These are phyloP conservation scores for Coniosporium apollinis DNA, from an alignment of 495 filamentous ascomycete species.

Conservation along the genomic window DNA sequence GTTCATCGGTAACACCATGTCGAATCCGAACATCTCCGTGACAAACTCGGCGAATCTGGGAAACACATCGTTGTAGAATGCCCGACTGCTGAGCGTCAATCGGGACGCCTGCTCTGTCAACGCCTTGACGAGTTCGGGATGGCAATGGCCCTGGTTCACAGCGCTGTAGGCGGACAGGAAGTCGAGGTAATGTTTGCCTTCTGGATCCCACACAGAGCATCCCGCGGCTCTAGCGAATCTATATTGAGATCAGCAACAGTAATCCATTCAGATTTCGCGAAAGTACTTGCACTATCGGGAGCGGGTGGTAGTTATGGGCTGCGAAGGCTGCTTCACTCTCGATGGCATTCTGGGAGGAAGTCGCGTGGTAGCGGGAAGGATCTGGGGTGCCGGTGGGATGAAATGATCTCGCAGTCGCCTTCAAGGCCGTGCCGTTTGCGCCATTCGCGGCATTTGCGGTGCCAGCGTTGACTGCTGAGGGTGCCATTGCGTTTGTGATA, in stretches of 20 bases:
- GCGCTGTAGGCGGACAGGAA: slow-evolving; percentile 96
- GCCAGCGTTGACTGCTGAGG: slow-evolving; percentile 29
- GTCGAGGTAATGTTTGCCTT: slow-evolving; percentile 92
- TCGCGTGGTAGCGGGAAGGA: slow-evolving; percentile 51
- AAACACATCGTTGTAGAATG: slow-evolving; percentile 99
- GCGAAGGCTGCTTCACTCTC: slow-evolving; percentile 66
- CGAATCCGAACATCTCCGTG: slow-evolving; percentile 75
- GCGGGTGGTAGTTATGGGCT: slow-evolving; percentile 97
- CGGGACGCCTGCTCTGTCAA: slow-evolving; percentile 79
- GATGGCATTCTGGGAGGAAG: slow-evolving; percentile 67
- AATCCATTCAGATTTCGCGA: no score
- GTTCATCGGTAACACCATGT: slow-evolving; percentile 99
- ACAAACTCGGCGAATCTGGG: slow-evolving; percentile 90
- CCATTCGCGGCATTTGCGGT: slow-evolving; percentile 16
- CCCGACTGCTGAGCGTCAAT: slow-evolving; percentile 82
- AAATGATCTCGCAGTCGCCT: slow-evolving; percentile 34
- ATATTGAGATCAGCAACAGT: no score
- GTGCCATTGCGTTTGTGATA: slow-evolving; percentile 31
- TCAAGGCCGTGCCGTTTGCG: slow-evolving; percentile 24
- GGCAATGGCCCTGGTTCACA: slow-evolving; percentile 97
- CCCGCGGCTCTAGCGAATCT: slow-evolving; percentile 35
- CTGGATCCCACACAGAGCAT: slow-evolving; percentile 87
- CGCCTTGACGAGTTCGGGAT: slow-evolving; percentile 83
- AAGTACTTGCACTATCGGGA: slow-evolving; percentile 68
- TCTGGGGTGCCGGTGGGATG: slow-evolving; percentile 30